These are phyloP conservation scores for Epichloe bromicola DNA, from an alignment of 2,329 filamentous ascomycete genomes.

Conservation along the genomic window DNA sequence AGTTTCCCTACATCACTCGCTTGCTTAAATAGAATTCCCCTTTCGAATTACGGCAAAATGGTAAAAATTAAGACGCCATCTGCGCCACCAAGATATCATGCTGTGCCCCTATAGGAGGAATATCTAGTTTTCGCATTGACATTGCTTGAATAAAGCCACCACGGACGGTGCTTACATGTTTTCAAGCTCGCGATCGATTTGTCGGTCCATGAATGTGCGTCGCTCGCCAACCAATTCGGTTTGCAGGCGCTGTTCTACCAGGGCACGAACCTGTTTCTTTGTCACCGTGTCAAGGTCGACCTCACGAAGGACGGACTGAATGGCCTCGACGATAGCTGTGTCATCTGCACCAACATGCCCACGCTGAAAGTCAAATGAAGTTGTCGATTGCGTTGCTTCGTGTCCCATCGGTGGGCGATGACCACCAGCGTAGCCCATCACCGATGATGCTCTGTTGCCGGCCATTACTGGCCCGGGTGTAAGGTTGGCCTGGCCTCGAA, in stretches of 20 bases:
- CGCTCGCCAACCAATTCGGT: slow-evolving; percentile 78
- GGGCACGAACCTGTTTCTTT: slow-evolving; percentile 87
- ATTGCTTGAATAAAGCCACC: neutral
- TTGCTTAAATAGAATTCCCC: neutral
- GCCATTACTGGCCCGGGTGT: slow-evolving; percentile 29
- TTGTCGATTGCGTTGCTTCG: slow-evolving; percentile 34
- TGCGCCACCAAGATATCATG: neutral
- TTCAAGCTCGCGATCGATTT: slow-evolving; percentile 87
- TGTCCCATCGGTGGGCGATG: slow-evolving; percentile 31
- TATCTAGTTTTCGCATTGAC: neutral
- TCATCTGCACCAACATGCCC: slow-evolving; percentile 60
- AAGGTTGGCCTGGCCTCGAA: slow-evolving; percentile 33
- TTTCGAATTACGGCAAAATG: neutral
- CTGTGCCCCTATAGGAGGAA: neutral
- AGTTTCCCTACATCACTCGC: neutral
- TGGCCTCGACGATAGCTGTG: slow-evolving; percentile 66
- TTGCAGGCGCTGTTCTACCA: slow-evolving; percentile 88
- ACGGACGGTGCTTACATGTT: slow-evolving; percentile 56
- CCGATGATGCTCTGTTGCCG: slow-evolving; percentile 27
- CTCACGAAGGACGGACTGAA: slow-evolving; percentile 69
- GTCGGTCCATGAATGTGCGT: slow-evolving; percentile 76
- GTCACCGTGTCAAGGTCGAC: slow-evolving; percentile 95
- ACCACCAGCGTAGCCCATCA: slow-evolving; percentile 35
- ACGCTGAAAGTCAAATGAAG: slow-evolving; percentile 49
- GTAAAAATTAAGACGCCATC: neutral